Base-by-base conservation (phyloP, 2,329 filamentous ascomycete genomes). In the Tolypocladium ophioglossoides region DNA sequence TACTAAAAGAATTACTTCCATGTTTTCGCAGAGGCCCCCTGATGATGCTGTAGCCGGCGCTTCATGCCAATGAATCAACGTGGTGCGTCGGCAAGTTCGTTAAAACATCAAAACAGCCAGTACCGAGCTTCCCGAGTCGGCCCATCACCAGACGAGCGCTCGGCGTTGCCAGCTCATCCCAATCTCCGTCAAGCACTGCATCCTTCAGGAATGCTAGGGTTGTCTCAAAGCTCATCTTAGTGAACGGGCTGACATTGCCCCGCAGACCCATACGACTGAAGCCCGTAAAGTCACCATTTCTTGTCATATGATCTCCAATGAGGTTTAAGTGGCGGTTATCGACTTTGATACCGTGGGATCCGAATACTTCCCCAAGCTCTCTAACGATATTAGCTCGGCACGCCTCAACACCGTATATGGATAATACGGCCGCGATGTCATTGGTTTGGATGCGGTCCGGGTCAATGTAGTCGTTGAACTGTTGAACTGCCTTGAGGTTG, bases 171-270 rank as follows among this genome's bases (percentile, higher is more conserved):
- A 99, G 75, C 64, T 94, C 87, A 70, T 99, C 94, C 78, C 84
- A 89, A 70, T 97, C 94, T 50, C 89, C 85, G 65, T 95, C 90
- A 55, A 95, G 75, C 30, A 96, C 86, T 1, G 94, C 91, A 66
- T 97, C 94, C 70, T 88, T 91, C 64, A 99, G 78, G 76, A 96
- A 96, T 0, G 87, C 86, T 40, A 97, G 81, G 2, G 94, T 97
- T 4, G 94, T 99, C 79, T 99, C 94, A 73, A 97, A 99, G 70
- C 89, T 95, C 92, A 97, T 97, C 79, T 97, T 97, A 72, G 94
- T 92, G 63, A 99, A 92, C 0, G 94, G 91, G 61, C 86, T 91
- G 32, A 92, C 86, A 64, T 89, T 91, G 59, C 88, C 85, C 66
- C 84, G 85, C 57, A 99, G 76, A 1, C 92, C 94, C 66, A 89